phyloP scores from a whole-genome alignment of 108 stramenopile genomes.

The Skeletonema potamos region DNA sequence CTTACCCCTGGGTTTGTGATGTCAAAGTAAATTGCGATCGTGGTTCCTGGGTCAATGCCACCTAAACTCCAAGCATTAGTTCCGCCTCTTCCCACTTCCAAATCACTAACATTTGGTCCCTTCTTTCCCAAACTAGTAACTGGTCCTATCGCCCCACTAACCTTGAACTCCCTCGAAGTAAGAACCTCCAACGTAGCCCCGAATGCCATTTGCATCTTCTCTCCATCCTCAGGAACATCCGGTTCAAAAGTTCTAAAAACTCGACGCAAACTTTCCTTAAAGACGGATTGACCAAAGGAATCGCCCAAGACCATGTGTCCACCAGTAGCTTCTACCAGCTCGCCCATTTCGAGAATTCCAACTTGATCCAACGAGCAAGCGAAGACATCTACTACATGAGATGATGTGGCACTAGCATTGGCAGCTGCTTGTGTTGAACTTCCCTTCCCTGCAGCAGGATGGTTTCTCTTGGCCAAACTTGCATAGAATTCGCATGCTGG shows the following conservation, averaged over 20 bases:
- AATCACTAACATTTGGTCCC: constrained; percentile 90
- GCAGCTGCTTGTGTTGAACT: constrained; percentile 31
- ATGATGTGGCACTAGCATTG: constrained; percentile 51
- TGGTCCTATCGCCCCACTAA: constrained; percentile 84
- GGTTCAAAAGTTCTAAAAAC: constrained; percentile 89
- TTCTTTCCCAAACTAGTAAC: constrained; percentile 89
- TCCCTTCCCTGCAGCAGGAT: constrained; percentile 26
- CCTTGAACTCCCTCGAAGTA: constrained; percentile 94
- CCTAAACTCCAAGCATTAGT: constrained; percentile 98
- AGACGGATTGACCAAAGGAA: constrained; percentile 96
- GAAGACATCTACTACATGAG: constrained; percentile 97
- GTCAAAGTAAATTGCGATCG: constrained; percentile 98
- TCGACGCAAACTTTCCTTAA: constrained; percentile 96
- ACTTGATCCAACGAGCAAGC: constrained; percentile 98
- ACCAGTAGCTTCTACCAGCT: constrained; percentile 93
- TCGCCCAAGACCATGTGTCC: constrained; percentile 98
- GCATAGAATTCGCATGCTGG: constrained; percentile 94
- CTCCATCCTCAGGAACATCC: constrained; percentile 86
- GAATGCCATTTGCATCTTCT: constrained; percentile 92
- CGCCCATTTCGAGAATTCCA: constrained; percentile 96
- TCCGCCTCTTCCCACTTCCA: constrained; percentile 96
- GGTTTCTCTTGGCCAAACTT: constrained; percentile 61
- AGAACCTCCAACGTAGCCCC: constrained; percentile 91
- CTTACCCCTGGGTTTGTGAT: constrained; percentile 79
- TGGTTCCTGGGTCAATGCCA: constrained; percentile 94